phyloP scores from a whole-genome alignment of 495 filamentous ascomycete species.

The Penicillium pulvis region DNA sequence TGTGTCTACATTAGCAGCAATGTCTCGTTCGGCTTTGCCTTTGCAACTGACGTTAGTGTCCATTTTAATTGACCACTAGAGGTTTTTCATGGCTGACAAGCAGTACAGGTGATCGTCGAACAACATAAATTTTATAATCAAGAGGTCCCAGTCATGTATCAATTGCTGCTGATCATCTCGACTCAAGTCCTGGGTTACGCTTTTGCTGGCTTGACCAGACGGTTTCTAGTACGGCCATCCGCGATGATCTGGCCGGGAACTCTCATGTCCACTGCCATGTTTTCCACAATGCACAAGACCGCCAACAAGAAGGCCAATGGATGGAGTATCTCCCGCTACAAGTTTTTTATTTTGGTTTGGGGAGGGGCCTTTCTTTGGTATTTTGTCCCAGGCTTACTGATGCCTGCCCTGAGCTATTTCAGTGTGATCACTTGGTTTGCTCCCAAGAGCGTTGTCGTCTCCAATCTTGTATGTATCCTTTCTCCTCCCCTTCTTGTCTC shows the following conservation, averaged over 20 bases:
- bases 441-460: constrained; percentile 69
- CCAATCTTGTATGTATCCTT: constrained; percentile 24
- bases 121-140: constrained; percentile 87
- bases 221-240: constrained; percentile 64
- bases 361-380: constrained; percentile 67
- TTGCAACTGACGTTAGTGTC: constrained; percentile 54
- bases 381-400: constrained; percentile 78
- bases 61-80: neutral
- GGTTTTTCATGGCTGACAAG: constrained; percentile 3
- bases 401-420: constrained; percentile 88
- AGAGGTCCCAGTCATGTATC: constrained; percentile 70
- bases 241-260: constrained; percentile 79
- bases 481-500: neutral
- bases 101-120: constrained; percentile 63
- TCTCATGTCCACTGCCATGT: constrained; percentile 84
- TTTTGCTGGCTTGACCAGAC: constrained; percentile 75
- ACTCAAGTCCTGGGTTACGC: constrained; percentile 85
- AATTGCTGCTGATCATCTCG: constrained; percentile 77
- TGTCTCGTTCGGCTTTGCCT: constrained; percentile 88
- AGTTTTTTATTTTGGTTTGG: constrained; percentile 76
- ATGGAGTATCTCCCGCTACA: constrained; percentile 78
- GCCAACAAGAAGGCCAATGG: constrained; percentile 79
- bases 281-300: constrained; percentile 80
- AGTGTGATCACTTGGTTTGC: constrained; percentile 87
- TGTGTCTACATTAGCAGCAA: constrained; percentile 90